A percentile compares a stretch with the other conserved stretches of the same genome.
Conservation (phyloP, 495 filamentous ascomycete species). For the Podospora pseudoanserina region DNA sequence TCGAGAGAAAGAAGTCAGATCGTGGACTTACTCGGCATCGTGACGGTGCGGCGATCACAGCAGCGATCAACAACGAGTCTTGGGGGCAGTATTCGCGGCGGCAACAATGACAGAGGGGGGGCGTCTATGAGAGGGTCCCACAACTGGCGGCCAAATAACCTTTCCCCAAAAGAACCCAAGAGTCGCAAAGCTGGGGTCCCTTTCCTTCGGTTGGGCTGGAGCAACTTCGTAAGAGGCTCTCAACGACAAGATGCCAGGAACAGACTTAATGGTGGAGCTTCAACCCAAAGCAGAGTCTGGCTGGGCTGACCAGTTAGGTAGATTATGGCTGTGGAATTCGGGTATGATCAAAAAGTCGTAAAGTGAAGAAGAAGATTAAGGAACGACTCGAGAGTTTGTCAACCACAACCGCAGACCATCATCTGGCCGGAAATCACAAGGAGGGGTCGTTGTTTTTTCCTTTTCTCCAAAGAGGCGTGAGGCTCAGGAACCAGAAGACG, state of each 20-base stretch:
- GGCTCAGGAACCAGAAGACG: constrained; percentile 18
- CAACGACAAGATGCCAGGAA: neutral
- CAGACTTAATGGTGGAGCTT: constrained; percentile 2
- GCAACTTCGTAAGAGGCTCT: neutral
- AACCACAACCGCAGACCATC: constrained; percentile 34
- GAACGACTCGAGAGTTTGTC: constrained; percentile 36
- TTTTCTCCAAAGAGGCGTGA: constrained; percentile 12
- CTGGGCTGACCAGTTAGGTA: neutral
- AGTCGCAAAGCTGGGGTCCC: constrained; percentile 1
- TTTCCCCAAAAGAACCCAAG: constrained; percentile 5
- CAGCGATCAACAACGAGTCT: neutral
- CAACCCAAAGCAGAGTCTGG: neutral
- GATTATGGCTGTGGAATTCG: neutral
- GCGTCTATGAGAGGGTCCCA: constrained; percentile 7
- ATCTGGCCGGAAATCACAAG: constrained; percentile 23
- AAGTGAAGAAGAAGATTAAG: constrained; percentile 25
- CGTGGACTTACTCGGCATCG: constrained; percentile 36
- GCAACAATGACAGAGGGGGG: neutral
- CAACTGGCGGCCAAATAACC: neutral
- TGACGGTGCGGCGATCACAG: constrained; percentile 18
- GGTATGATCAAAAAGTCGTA: neutral
- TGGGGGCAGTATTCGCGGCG: neutral
- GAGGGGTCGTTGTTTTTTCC: constrained; percentile 11
- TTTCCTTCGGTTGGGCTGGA: neutral
- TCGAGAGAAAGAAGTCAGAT: constrained; percentile 5